Base-by-base conservation (phyloP, 2,329 filamentous ascomycete species). In the Epichloe bromicola region DNA sequence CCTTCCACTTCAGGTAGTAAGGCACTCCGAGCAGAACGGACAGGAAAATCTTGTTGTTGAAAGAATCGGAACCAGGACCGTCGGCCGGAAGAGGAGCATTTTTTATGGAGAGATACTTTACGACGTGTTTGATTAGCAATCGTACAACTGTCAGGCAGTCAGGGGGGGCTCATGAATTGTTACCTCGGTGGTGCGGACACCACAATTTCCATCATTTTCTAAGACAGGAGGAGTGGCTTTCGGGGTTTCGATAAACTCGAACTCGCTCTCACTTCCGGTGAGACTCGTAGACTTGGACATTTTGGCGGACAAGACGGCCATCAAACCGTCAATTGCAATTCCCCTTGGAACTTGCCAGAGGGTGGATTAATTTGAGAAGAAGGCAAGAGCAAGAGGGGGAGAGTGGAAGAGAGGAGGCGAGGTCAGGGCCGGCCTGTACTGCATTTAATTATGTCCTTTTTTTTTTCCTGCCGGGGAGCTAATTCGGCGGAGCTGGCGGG, bases 11-110 rank as follows among this genome's bases (percentile, higher is more conserved):
- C 53, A 95, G 63, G 71, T 86, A 97, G 67, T 76, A 81, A 26
- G 93, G 91, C 42, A 94, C 75, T 53, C 80, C 69, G 55, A 80
- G 67, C 55, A 95, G 67, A 55, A 91, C 67, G 59, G 78, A 75
- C 67, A 88, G 74, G 59, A 97, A 82, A 61, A 85, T 70, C 60
- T 75, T 71, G 72, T 93, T 95, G 72, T 85, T 90, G 82, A 97
- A 98, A 69, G 74, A 83, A 59, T 95, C 88, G 68, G 79, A 82
- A 58, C 89, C 86, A 48, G 88, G 74, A 48, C 82, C 87, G 67
- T 98, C 93, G 58, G 90, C 91, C 38, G 93, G 93, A 42, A 97
- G 81, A 57, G 93, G 89, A 46, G 83, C 87, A 80, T 97, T 97
- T 67, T 94, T 87, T 72, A 97, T 97, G 55, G 88, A 94, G 63